Evolutionary conservation across 768 basidiomycete species (phyloP).

Genomic region (Calocybe gangraenosa): DNA sequence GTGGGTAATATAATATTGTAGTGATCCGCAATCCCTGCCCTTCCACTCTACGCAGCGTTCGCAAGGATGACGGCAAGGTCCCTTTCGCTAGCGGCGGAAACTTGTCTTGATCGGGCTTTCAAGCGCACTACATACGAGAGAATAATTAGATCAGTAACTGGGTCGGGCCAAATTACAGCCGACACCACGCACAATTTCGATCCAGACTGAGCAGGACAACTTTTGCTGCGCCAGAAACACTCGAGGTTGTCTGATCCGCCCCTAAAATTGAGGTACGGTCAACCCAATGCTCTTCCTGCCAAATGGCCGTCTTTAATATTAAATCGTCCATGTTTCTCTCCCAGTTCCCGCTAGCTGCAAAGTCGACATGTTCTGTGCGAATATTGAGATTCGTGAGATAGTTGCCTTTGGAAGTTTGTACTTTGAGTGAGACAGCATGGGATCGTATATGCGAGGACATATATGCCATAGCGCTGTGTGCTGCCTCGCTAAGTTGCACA

Average conservation of each 20-base stretch:
- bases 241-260: constrained; percentile 26
- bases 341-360: constrained; percentile 38
- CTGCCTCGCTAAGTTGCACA: constrained; percentile 67
- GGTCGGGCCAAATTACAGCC: constrained; percentile 4
- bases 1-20: neutral
- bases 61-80: constrained; percentile 72
- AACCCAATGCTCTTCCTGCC: constrained; percentile 91
- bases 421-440: constrained; percentile 77
- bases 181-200: constrained; percentile 69
- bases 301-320: constrained; percentile 87
- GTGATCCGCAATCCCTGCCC: neutral
- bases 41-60: constrained; percentile 11
- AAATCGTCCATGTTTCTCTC: constrained; percentile 92
- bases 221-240: constrained; percentile 54
- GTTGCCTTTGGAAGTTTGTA: constrained; percentile 94
- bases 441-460: constrained; percentile 73
- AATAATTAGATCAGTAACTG: constrained; percentile 12
- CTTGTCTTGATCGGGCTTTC: constrained; percentile 82
- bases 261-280: constrained; percentile 77
- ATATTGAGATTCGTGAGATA: constrained; percentile 82
- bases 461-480: constrained; percentile 68
- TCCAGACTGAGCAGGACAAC: constrained; percentile 90
- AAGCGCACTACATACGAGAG: constrained; percentile 61
- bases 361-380: constrained; percentile 81
- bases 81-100: constrained; percentile 82